Evolutionary conservation across 164 flowering plant genomes (phyloP).

Genomic region (Brasenia schreberi): DNA sequence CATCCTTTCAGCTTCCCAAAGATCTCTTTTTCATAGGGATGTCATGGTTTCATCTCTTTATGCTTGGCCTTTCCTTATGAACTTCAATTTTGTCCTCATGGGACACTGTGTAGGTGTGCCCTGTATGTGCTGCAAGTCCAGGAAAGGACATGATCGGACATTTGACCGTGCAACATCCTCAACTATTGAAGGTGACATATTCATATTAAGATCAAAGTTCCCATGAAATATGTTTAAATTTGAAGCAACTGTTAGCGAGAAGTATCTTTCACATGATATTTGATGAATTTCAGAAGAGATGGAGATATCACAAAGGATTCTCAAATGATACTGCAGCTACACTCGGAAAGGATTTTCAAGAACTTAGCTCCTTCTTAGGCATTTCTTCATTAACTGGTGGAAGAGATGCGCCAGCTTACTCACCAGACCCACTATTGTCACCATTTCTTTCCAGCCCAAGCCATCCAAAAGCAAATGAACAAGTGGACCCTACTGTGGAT

Average conservation of each 20-base stretch:
- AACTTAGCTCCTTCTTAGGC: constrained; percentile 29
- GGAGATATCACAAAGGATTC: constrained; percentile 37
- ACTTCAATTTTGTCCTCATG: not conserved
- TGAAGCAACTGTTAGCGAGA: not conserved
- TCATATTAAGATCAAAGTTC: not conserved
- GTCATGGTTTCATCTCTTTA: not conserved
- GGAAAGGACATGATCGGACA: constrained; percentile 68
- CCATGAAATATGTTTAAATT: not conserved
- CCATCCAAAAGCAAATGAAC: constrained; percentile 18
- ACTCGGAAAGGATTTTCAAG: constrained; percentile 35
- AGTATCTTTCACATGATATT: not conserved
- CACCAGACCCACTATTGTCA: constrained; percentile 61
- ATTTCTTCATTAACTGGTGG: constrained; percentile 16
- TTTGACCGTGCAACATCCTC: constrained; percentile 54
- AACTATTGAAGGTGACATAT: constrained; percentile 45
- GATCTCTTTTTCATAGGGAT: not conserved
- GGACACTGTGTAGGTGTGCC: constrained; percentile 64
- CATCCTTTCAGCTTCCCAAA: not conserved
- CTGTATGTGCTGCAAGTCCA: constrained; percentile 70
- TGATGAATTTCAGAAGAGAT: constrained; percentile 34
- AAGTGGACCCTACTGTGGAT: constrained; percentile 9
- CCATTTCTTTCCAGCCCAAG: constrained; percentile 39
- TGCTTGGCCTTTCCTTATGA: not conserved
- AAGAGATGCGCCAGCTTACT: constrained; percentile 19
- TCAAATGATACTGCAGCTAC: constrained; percentile 24